Base-by-base conservation (phyloP, 345 rosid genomes). In the Populus tremula region DNA sequence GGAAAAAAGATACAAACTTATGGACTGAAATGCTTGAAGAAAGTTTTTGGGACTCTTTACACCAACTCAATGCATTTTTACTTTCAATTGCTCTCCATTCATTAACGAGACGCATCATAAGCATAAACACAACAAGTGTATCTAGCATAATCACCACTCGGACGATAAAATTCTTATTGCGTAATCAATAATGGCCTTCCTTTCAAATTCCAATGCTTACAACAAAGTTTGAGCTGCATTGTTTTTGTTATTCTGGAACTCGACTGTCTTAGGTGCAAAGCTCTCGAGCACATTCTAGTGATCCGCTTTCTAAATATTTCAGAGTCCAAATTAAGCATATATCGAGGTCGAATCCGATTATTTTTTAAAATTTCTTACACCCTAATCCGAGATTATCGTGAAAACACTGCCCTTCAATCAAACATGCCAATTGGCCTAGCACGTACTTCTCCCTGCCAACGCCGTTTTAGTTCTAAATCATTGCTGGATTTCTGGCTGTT, bases 1-100 rank as follows among this genome's bases (percentile, higher is more conserved):
- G 80, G 99, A 96, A 91, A 96, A 96, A 86, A 85, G 98, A 76
- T 94, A 96, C 86, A 93, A 94, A 79, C 98, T 96, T 87, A 96
- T 96, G 99, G 97, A 96, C 84, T 96, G 85, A 86, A 27, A 16
- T 21, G 36, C 53, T 66, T 8, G 14, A 69, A n/a, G 71, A 71
- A n/a, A 21, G 20, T 50, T 67, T 38, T 23, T n/a, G 62, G 5
- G 63, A 56, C 63, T n/a, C 5, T n/a, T 56, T 9, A 29, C 17
- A 54, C 4, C 3, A 73, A 39, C 18, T 45, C 18, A 39, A 21
- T 11, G 53, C 29, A 68, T 17, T 23, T 29, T 72, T 61, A 8
- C 66, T 41, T 72, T 35, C 23, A 13, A 71, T 70, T 6, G 20
- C 45, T 79, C 56, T 13, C 80, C 71, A 76, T 85, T 82, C 75